Conservation (phyloP, 169 alveolate species). For the Cryptosporidium sp. region DNA sequence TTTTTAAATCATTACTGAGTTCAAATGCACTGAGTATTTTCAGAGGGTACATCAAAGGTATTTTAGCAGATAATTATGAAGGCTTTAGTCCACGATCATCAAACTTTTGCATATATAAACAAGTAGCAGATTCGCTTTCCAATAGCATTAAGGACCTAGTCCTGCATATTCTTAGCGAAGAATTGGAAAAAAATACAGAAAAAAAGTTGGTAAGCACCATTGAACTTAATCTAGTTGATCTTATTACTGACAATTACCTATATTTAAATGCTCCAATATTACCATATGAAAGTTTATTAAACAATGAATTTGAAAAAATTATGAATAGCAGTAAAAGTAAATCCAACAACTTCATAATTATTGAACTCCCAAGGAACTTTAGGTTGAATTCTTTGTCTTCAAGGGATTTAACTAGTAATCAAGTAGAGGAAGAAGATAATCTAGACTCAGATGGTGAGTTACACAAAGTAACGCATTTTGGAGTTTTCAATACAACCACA, state of each 20-base stretch:
- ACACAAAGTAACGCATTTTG: background rate
- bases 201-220: background rate
- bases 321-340: background rate
- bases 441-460: conserved; percentile 2
- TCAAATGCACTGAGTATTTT: conserved; percentile 14
- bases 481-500: conserved; percentile 36
- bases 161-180: conserved; percentile 22
- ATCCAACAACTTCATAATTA: conserved; percentile 8
- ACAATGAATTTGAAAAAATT: conserved; percentile 8
- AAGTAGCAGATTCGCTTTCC: conserved; percentile 19
- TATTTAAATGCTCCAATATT: conserved; percentile 2
- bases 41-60: conserved; percentile 56
- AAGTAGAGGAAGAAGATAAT: conserved; percentile 6
- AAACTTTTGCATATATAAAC: conserved; percentile 27
- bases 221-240: background rate
- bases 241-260: conserved; percentile 7
- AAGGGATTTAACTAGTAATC: background rate
- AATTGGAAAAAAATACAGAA: background rate
- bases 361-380: conserved; percentile 22
- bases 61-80: background rate
- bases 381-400: background rate
- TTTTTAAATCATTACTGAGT: background rate
- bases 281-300: conserved; percentile 16
- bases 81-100: conserved; percentile 11
- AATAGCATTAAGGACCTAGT: conserved; percentile 23